Evolutionary conservation across 306 rosid genomes (phyloP).

Genomic region (Cucumis melo): DNA sequence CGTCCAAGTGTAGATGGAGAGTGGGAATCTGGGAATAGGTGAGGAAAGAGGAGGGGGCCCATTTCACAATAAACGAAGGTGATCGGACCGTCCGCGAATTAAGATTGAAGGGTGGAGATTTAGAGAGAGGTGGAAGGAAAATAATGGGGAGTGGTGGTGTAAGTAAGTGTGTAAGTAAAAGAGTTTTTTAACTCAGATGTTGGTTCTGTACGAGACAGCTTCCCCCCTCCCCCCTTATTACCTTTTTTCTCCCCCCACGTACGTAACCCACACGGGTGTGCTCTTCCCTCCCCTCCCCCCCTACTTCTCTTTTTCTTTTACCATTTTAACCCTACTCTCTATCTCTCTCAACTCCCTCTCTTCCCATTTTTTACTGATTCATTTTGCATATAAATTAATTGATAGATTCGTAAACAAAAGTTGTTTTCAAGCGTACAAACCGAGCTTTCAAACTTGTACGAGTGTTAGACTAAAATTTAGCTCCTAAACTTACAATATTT

Average conservation of each 20-base stretch:
- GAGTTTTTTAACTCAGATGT: slow-evolving; percentile 18
- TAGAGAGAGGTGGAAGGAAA: not conserved
- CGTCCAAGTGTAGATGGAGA: not conserved
- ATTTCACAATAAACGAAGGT: not conserved
- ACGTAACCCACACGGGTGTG: slow-evolving; percentile 26
- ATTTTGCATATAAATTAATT: too few species aligned
- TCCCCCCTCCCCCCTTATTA: not conserved
- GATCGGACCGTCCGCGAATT: not conserved
- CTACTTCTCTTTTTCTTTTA: not conserved
- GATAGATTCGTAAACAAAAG: too few species aligned
- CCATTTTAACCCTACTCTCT: too few species aligned
- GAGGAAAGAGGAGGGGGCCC: not conserved
- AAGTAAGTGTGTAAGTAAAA: not conserved
- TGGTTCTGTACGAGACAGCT: slow-evolving; percentile 37
- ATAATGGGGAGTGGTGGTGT: slow-evolving; percentile 11
- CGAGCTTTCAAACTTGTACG: too few species aligned
- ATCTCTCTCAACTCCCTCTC: too few species aligned
- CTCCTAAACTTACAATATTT: too few species aligned
- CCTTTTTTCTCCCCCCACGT: slow-evolving; percentile 19
- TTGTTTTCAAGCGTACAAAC: too few species aligned
- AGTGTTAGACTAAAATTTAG: too few species aligned
- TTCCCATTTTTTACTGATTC: too few species aligned
- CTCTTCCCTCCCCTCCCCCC: not conserved
- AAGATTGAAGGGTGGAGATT: not conserved
- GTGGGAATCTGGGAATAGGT: not conserved